Conservation (phyloP, 208 protist species). For the Zelonia costaricensis region DNA sequence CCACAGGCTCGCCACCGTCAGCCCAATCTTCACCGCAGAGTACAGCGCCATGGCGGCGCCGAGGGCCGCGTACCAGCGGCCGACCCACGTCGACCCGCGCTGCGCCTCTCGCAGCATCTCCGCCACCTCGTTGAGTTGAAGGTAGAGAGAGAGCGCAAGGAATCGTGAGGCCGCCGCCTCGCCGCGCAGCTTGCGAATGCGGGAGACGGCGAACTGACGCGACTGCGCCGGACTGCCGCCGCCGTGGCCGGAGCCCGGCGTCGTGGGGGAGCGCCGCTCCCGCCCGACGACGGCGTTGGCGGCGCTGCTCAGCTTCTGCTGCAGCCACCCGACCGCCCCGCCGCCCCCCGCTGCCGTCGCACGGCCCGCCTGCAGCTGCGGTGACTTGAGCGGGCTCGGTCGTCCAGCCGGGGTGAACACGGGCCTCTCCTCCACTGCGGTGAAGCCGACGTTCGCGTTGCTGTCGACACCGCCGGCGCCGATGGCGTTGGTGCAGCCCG, state of each 20-base stretch:
- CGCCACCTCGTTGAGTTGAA: constrained; percentile 68
- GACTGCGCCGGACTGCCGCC: constrained; percentile 24
- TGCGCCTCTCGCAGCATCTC: constrained; percentile 50
- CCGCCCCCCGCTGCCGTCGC: too few species aligned
- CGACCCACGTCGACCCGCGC: constrained; percentile 45
- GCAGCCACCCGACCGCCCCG: constrained; percentile 18
- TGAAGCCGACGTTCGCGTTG: too few species aligned
- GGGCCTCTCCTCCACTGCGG: too few species aligned
- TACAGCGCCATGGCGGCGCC: constrained; percentile 61
- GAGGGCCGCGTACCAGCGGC: constrained; percentile 45
- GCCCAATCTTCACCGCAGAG: constrained; percentile 40
- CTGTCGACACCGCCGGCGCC: too few species aligned
- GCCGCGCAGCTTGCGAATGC: constrained; percentile 32
- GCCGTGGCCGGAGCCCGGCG: constrained; percentile 8
- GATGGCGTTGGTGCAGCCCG: neutral
- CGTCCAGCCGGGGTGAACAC: too few species aligned
- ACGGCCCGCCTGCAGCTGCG: neutral
- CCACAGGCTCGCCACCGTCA: constrained; percentile 51
- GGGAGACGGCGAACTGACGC: constrained; percentile 14
- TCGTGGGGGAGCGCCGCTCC: constrained; percentile 1
- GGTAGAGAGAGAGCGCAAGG: constrained; percentile 64
- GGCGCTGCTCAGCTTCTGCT: constrained; percentile 16
- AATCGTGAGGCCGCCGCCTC: constrained; percentile 54
- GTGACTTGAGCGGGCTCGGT: too few species aligned
- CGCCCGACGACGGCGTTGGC: constrained; percentile 5